Conservation (phyloP, 2,329 filamentous ascomycete genomes). For the Verticillium dahliae region DNA sequence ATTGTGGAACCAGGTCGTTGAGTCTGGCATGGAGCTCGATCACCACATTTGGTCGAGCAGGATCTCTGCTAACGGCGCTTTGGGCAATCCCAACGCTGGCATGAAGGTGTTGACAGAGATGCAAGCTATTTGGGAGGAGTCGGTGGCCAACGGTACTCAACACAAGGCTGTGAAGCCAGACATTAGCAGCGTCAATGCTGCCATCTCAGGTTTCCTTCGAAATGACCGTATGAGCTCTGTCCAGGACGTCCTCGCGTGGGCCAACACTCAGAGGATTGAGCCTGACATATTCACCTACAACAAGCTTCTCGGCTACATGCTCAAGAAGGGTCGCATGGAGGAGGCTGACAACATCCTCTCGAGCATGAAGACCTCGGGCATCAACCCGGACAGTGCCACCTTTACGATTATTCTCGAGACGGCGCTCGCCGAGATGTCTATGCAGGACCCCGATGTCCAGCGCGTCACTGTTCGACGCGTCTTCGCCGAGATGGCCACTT, state of each 20-base stretch:
- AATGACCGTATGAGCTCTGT: constrained; percentile 40
- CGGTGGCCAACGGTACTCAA: constrained; percentile 19
- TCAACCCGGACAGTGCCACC: constrained; percentile 60
- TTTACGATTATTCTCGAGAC: constrained; percentile 67
- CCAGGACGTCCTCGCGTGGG: constrained; percentile 52
- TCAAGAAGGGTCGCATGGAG: constrained; percentile 39
- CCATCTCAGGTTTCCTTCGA: constrained; percentile 55
- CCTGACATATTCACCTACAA: constrained; percentile 61
- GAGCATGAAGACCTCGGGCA: constrained; percentile 49
- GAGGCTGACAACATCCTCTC: constrained; percentile 47
- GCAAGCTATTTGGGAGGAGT: constrained; percentile 49
- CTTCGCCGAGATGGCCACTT: constrained; percentile 49
- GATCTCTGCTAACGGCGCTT: constrained; percentile 58
- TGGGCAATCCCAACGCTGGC: constrained; percentile 46
- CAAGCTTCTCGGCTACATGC: constrained; percentile 55
- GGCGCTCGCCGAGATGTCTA: constrained; percentile 35
- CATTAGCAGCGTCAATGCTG: constrained; percentile 63
- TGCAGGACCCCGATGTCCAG: constrained; percentile 40
- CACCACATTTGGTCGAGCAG: constrained; percentile 62
- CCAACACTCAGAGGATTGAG: constrained; percentile 44
- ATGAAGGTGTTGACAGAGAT: constrained; percentile 61
- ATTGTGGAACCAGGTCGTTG: constrained; percentile 60
- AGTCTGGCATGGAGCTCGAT: constrained; percentile 55
- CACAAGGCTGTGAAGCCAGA: constrained; percentile 46
- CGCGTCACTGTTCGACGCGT: constrained; percentile 43